phyloP scores from a whole-genome alignment of 371 early-diverging fungal genomes.

The Actinomortierella wolfii region DNA sequence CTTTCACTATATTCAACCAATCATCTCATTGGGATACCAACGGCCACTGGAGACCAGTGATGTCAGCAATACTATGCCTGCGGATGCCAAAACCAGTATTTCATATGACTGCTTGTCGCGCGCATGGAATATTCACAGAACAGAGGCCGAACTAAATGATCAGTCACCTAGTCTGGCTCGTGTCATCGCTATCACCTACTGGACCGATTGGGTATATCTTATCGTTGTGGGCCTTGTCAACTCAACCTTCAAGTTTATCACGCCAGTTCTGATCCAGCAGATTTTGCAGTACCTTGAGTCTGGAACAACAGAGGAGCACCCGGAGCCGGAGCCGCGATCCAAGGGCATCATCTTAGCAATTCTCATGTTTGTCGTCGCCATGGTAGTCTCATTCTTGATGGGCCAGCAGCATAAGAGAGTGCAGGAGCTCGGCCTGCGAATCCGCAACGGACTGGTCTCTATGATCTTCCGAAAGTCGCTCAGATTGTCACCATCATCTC shows the following conservation, averaged over 20 bases:
- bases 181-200: background rate
- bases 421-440: background rate
- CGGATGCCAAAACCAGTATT: slow-evolving; percentile 12
- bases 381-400: slow-evolving; percentile 3
- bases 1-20: slow-evolving; percentile 25
- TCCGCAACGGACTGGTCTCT: background rate
- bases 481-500: background rate
- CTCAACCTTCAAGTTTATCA: slow-evolving; percentile 1
- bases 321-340: too few relatives aligned
- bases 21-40: slow-evolving; percentile 18
- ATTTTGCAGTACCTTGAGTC: slow-evolving; percentile 11
- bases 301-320: background rate
- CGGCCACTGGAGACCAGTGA: slow-evolving; percentile 15
- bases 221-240: too few relatives aligned
- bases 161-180: background rate
- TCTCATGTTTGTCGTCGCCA: slow-evolving; percentile 11
- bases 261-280: slow-evolving; percentile 7
- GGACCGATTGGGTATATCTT: background rate
- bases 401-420: too few relatives aligned
- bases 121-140: slow-evolving; percentile 9
- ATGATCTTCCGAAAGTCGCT: slow-evolving; percentile 8
- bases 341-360: slow-evolving; percentile 16
- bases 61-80: slow-evolving; percentile 17
- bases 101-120: slow-evolving; percentile 4
- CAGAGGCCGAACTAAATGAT: background rate